Base-by-base conservation (phyloP, 2,329 filamentous ascomycete species). In the Penicillium sp. region DNA sequence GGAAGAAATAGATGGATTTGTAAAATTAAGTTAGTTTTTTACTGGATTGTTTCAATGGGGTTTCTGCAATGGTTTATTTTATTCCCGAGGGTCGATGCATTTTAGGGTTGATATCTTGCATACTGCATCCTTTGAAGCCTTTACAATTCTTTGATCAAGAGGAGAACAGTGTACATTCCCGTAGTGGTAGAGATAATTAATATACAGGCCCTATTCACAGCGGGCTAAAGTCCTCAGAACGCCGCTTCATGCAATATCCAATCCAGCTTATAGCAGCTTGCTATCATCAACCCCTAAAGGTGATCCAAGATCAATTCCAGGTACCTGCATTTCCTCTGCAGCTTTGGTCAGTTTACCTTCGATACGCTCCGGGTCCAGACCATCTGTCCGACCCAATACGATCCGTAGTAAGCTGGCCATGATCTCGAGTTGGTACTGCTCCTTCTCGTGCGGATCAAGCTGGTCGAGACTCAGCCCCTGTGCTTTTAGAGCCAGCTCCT, bases 381-480 rank as follows among this genome's bases (percentile, higher is more conserved):
- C 49, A 25, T 60, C 58, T 20, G 65, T 65, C 43, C 66, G 68
- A 20, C 66, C 61, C 53, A 76, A 64, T 27, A 75, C 68, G 13
- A 72, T 59, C 24, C 71, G 65, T 8, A 75, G 56, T 13, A 75
- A 57, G 49, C 70, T 68, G 4, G 63, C 62, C 61, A 75, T 64
- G 33, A 75, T 68, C 37, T 73, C 70, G n/a, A 76, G 58, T 50
- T 74, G 65, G 43, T 74, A 69, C 29, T 67, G 62, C 47, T 70
- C 62, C 35, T 64, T 66, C 43, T 74, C 70, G 6, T 63, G 58
- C 6, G 64, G 63, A 38, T 68, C 68, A 18, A 73, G 61, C 24
- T 70, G 63, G 4, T 72, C 64, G 15, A 71, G 32, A 27, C 51
- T 61, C 18, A 68, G 48, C 1, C 68, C 70, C 18, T 69, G 65